These are phyloP conservation scores for Tricholoma terreum DNA, from an alignment of 768 basidiomycete species.

Conservation along the genomic window DNA sequence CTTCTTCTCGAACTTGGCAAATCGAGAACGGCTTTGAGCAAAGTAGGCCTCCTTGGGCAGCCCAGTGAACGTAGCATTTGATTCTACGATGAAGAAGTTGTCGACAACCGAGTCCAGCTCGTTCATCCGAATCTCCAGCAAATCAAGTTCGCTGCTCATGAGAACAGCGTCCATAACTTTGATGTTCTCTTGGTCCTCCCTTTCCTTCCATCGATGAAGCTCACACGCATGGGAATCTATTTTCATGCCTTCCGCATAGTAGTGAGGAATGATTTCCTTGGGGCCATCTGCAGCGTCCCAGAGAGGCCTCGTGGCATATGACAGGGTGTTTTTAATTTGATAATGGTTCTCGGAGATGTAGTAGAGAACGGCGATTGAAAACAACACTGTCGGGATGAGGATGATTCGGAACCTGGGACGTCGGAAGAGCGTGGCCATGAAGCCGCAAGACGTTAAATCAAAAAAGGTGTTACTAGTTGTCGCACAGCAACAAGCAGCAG, in stretches of 20 bases:
- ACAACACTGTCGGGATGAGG: conserved; percentile 31
- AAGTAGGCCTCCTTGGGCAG: conserved; percentile 52
- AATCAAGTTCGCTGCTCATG: conserved; percentile 61
- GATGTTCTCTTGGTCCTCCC: conserved; percentile 30
- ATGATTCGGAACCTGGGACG: conserved; percentile 29
- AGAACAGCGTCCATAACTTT: conserved; percentile 57
- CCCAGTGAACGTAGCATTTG: conserved; percentile 61
- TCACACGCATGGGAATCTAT: conserved; percentile 43
- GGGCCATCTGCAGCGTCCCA: conserved; percentile 58
- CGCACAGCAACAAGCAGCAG: conserved; percentile 20
- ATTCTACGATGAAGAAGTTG: conserved; percentile 60
- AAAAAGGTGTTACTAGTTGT: conserved; percentile 7
- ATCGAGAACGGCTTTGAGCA: conserved; percentile 41
- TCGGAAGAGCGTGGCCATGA: conserved; percentile 22
- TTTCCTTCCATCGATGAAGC: conserved; percentile 53
- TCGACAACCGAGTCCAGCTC: conserved; percentile 58
- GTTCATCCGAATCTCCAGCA: conserved; percentile 60
- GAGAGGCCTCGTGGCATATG: conserved; percentile 55
- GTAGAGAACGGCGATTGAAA: conserved; percentile 31
- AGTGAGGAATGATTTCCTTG: conserved; percentile 46
- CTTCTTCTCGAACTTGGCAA: conserved; percentile 49
- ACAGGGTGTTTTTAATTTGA: conserved; percentile 49
- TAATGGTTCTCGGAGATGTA: conserved; percentile 40
- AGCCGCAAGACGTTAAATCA: conserved; percentile 2
- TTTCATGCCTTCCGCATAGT: conserved; percentile 50